Evolutionary conservation across 208 protist species (phyloP).

Genomic region (Acanthamoeba polyphaga): DNA sequence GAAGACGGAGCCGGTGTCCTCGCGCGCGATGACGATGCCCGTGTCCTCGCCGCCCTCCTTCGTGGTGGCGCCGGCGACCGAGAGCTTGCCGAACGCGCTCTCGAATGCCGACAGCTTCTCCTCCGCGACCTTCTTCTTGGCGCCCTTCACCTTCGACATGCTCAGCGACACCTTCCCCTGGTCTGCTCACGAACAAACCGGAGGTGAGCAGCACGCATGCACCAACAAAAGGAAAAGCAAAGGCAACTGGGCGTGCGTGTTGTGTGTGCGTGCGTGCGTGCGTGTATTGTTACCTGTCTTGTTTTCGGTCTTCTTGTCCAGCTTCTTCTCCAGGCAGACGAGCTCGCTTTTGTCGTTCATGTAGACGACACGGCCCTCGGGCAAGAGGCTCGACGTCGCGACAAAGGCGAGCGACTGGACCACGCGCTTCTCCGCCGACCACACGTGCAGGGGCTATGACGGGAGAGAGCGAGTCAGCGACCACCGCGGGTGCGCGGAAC

Average conservation of each 20-base stretch:
- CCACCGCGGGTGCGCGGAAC: no score
- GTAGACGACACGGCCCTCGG: constrained; percentile 5
- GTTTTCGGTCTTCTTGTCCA: not conserved
- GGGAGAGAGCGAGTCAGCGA: not conserved
- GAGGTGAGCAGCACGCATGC: no score
- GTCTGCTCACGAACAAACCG: not conserved
- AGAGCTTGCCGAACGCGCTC: constrained; percentile 32
- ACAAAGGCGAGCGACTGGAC: constrained; percentile 1
- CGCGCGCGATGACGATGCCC: not conserved
- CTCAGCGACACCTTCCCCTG: constrained; percentile 52
- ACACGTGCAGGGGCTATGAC: constrained; percentile 42
- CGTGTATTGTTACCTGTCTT: not conserved
- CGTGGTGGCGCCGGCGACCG: not conserved
- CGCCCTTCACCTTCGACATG: constrained; percentile 18
- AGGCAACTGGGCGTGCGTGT: not conserved
- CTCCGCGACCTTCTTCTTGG: constrained; percentile 16
- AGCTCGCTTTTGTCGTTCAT: constrained; percentile 21
- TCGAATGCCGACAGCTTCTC: constrained; percentile 45
- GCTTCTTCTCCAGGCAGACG: constrained; percentile 53
- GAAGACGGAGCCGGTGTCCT: constrained; percentile 25
- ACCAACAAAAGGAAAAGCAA: not conserved
- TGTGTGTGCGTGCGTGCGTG: not conserved
- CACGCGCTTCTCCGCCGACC: not conserved
- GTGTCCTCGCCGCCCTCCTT: not conserved
- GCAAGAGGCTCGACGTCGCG: not conserved